Conservation (phyloP, 495 filamentous ascomycete genomes). For the Podospora conica region DNA sequence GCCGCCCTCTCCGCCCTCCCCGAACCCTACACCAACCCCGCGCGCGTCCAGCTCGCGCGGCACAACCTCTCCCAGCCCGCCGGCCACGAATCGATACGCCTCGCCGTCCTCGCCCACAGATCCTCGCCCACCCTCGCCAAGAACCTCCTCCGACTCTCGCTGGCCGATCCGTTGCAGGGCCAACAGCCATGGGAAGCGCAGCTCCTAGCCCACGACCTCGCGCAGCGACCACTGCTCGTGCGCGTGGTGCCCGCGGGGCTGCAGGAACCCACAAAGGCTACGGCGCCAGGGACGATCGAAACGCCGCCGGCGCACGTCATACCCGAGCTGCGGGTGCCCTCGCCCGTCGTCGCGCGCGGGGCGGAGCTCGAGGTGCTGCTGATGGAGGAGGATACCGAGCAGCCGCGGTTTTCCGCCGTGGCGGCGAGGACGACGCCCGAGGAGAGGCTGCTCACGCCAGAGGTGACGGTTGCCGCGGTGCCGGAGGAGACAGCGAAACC, state of each 20-base stretch:
- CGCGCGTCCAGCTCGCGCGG: slow-evolving; percentile 72
- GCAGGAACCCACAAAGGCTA: slow-evolving; percentile 12
- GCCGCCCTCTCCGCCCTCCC: slow-evolving; percentile 53
- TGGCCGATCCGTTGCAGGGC: slow-evolving; percentile 69
- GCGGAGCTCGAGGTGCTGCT: slow-evolving; percentile 75
- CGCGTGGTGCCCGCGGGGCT: slow-evolving; percentile 27
- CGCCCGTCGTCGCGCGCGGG: slow-evolving; percentile 57
- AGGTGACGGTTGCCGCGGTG: slow-evolving; percentile 60
- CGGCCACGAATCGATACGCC: slow-evolving; percentile 57
- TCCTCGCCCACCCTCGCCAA: slow-evolving; percentile 36
- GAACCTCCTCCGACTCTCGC: slow-evolving; percentile 60
- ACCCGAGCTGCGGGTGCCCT: slow-evolving; percentile 53
- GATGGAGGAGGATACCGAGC: slow-evolving; percentile 35
- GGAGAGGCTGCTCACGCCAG: slow-evolving; percentile 65
- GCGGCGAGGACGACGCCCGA: slow-evolving; percentile 29
- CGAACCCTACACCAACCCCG: slow-evolving; percentile 62
- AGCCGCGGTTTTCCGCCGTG: slow-evolving; percentile 14
- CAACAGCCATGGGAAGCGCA: slow-evolving; percentile 65
- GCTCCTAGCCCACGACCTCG: slow-evolving; percentile 44
- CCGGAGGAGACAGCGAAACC: slow-evolving; percentile 52
- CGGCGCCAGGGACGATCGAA: slow-evolving; percentile 16
- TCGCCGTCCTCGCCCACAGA: slow-evolving; percentile 52
- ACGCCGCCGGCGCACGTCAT: slow-evolving; percentile 31
- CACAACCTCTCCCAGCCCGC: slow-evolving; percentile 63
- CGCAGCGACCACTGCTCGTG: slow-evolving; percentile 39